Evolutionary conservation across 345 rosid genomes (phyloP).

Genomic region (Eucalyptus leucophloia): DNA sequence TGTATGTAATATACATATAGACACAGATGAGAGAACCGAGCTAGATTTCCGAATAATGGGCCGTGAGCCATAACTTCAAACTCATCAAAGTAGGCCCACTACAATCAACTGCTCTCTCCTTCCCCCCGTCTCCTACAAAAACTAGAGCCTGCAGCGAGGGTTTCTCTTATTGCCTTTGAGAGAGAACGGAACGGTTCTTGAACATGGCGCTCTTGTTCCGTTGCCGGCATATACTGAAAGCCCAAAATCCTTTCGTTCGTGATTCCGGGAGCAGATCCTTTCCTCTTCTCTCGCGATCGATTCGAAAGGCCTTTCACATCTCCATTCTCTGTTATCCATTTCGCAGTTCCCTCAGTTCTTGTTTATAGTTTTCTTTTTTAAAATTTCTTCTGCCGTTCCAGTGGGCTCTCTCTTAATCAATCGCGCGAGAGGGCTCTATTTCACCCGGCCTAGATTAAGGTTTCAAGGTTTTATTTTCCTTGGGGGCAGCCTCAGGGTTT

Average conservation of each 20-base stretch:
- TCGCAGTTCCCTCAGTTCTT: neutral
- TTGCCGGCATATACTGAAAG: neutral
- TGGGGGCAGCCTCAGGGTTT: neutral
- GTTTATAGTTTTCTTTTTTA: neutral
- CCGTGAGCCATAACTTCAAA: neutral
- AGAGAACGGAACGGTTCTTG: neutral
- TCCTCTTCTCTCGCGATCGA: neutral
- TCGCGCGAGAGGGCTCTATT: neutral
- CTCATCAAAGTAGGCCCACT: neutral
- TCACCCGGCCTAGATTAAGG: neutral
- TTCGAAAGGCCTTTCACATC: neutral
- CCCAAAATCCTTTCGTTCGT: neutral
- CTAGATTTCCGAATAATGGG: neutral
- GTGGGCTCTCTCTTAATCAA: neutral
- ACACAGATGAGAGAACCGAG: neutral
- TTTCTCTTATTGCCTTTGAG: neutral
- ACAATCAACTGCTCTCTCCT: neutral
- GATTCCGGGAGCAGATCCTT: neutral
- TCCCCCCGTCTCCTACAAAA: neutral
- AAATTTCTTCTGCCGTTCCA: neutral
- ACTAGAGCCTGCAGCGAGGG: neutral
- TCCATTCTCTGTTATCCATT: neutral
- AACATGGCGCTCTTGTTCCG: neutral
- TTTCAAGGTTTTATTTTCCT: neutral
- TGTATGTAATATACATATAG: too few relatives aligned